Conservation (phyloP, 495 filamentous ascomycete species). For the Geopyxis carbonaria region DNA sequence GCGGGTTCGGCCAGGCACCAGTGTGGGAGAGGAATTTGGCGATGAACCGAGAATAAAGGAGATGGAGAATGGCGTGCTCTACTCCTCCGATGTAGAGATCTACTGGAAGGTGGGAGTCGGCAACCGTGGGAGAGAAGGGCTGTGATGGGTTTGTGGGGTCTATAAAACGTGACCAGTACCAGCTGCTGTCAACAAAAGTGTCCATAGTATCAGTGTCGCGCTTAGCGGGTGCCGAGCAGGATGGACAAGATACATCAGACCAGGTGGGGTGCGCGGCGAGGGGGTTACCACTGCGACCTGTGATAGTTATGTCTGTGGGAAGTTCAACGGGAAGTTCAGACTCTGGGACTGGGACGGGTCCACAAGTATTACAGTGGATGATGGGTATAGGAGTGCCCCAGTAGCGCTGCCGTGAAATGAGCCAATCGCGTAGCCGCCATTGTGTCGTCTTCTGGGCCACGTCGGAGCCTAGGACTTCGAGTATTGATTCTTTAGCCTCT, state of each 20-base stretch:
- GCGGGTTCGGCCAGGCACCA: constrained; percentile 32
- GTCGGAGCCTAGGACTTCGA: constrained; percentile 34
- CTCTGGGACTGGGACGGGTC: constrained; percentile 58
- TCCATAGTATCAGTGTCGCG: constrained; percentile 92
- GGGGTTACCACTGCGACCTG: constrained; percentile 57
- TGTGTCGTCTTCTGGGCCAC: constrained; percentile 9
- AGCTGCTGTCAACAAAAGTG: constrained; percentile 84
- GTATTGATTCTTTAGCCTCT: constrained; percentile 44
- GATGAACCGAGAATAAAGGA: constrained; percentile 83
- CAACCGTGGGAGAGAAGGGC: constrained; percentile 43
- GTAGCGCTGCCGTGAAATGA: constrained; percentile 75
- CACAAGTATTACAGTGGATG: constrained; percentile 63
- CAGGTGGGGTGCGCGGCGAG: constrained; percentile 54
- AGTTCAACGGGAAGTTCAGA: constrained; percentile 60
- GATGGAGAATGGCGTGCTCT: constrained; percentile 78
- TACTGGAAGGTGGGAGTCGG: constrained; percentile 44
- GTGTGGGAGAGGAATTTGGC: constrained; percentile 62
- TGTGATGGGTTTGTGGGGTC: constrained; percentile 44
- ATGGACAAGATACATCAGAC: constrained; percentile 60
- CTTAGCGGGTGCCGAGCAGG: constrained; percentile 48
- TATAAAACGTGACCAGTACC: constrained; percentile 73
- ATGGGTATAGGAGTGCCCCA: constrained; percentile 87
- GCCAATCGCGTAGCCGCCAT: constrained; percentile 56
- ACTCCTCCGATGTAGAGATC: constrained; percentile 77
- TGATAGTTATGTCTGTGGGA: constrained; percentile 47